Conservation (phyloP, 495 filamentous ascomycete genomes). For the Glutinoglossum americanum region DNA sequence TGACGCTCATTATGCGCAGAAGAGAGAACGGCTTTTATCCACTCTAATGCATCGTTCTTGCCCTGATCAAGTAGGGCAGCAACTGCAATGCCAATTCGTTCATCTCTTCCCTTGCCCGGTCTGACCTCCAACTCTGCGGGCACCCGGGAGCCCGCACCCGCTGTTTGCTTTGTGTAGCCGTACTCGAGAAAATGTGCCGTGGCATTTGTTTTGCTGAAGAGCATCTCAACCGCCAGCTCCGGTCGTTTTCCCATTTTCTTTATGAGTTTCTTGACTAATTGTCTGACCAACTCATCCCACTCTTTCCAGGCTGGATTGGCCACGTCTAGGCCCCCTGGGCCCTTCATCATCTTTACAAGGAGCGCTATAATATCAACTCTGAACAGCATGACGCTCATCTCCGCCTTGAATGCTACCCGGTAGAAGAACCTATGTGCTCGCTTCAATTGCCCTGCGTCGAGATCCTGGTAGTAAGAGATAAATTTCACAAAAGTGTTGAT, state of each 20-base stretch:
- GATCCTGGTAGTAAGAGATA: constrained; percentile 57
- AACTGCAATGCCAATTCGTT: constrained; percentile 60
- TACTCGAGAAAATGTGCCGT: constrained; percentile 76
- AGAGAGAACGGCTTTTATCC: constrained; percentile 51
- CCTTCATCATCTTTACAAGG: constrained; percentile 83
- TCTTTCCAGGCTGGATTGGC: constrained; percentile 49
- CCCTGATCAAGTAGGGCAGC: constrained; percentile 56
- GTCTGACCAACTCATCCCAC: constrained; percentile 72
- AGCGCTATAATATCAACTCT: constrained; percentile 76
- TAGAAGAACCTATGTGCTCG: constrained; percentile 90
- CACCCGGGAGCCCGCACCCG: constrained; percentile 33
- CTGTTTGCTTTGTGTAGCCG: constrained; percentile 65
- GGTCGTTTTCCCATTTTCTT: constrained; percentile 70
- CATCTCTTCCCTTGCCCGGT: constrained; percentile 36
- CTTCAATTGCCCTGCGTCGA: constrained; percentile 68
- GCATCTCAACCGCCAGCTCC: constrained; percentile 63
- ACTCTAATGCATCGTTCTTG: constrained; percentile 49
- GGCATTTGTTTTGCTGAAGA: constrained; percentile 80
- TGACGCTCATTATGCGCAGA: constrained; percentile 51
- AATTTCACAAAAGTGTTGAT: constrained; percentile 78
- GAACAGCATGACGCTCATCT: constrained; percentile 71
- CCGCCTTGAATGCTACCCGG: constrained; percentile 81
- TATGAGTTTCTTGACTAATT: constrained; percentile 50
- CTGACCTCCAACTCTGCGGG: constrained; percentile 66
- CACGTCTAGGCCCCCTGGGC: constrained; percentile 51